A percentile compares a stretch with the other conserved stretches of the same genome.
Conservation (phyloP, 1,139 yeast genomes). For the Magnusiomyces tetraspermus region DNA sequence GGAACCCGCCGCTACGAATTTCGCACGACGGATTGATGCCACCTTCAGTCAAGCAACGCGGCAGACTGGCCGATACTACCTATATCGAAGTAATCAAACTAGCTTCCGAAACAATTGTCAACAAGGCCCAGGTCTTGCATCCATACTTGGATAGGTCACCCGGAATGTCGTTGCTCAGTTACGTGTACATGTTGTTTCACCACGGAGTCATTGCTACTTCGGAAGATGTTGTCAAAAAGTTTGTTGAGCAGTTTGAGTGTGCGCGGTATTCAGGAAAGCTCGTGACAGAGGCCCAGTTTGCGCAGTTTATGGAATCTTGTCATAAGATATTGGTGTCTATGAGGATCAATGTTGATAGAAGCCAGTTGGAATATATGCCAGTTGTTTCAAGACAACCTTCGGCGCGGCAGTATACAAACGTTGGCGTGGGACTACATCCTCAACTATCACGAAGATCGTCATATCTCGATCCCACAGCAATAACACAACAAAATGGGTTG, state of each 20-base stretch:
- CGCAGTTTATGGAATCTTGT: slow-evolving; percentile 46
- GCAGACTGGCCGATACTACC: slow-evolving; percentile 45
- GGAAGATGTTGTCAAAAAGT: slow-evolving; percentile 26
- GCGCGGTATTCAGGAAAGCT: slow-evolving; percentile 59
- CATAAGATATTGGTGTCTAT: slow-evolving; percentile 22
- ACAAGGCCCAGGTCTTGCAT: slow-evolving; percentile 42
- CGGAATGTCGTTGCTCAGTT: slow-evolving; percentile 43
- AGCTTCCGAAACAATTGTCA: slow-evolving; percentile 27
- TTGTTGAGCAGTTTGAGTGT: slow-evolving; percentile 55
- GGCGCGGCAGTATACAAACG: background rate
- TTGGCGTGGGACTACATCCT: no score
- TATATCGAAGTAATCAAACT: slow-evolving; percentile 52
- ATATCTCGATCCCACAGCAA: no score
- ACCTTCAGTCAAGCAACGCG: slow-evolving; percentile 31
- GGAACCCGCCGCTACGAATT: slow-evolving; percentile 30
- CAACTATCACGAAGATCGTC: no score
- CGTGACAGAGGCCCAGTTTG: slow-evolving; percentile 51
- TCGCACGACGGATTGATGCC: slow-evolving; percentile 56
- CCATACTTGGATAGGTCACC: slow-evolving; percentile 33
- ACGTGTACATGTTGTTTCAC: slow-evolving; percentile 35
- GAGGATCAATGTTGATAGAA: background rate
- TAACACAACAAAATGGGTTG: no score
- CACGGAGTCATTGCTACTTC: slow-evolving; percentile 21
- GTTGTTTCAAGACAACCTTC: background rate
- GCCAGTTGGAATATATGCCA: background rate